phyloP scores from a whole-genome alignment of 768 basidiomycete species.

The Rhodosporidiobolus odoratus region DNA sequence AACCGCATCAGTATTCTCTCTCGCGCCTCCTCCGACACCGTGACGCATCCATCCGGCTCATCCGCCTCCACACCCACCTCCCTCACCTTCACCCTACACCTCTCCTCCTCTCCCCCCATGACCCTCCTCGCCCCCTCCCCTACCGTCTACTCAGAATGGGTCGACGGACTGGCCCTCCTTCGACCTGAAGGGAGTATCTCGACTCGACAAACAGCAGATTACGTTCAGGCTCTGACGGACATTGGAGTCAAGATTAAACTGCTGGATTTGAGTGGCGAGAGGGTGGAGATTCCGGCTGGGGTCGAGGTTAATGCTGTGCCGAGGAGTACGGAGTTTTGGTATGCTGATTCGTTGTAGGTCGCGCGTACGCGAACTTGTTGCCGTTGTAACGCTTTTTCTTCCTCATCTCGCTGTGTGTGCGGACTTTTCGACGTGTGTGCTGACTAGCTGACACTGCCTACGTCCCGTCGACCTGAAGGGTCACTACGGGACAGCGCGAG shows the following conservation, averaged over 20 bases:
- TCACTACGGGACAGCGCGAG: too few species aligned
- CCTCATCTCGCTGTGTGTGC: too few species aligned
- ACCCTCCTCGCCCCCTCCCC: conserved; percentile 73
- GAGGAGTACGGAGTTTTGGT: neutral
- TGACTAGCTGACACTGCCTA: too few species aligned
- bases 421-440: too few species aligned
- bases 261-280: conserved; percentile 80
- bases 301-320: neutral
- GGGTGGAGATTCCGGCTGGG: conserved; percentile 73
- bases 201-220: conserved; percentile 77
- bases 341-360: conserved; percentile 3
- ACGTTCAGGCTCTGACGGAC: conserved; percentile 77
- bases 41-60: neutral
- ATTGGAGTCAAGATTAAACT: conserved; percentile 88
- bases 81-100: conserved; percentile 70
- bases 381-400: too few species aligned
- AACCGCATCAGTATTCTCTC: conserved; percentile 48
- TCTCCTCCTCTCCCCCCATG: conserved; percentile 60
- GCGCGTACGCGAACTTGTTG: too few species aligned
- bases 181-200: conserved; percentile 72
- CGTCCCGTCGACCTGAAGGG: too few species aligned
- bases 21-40: neutral
- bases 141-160: conserved; percentile 86
- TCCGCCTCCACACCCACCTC: conserved; percentile 48
- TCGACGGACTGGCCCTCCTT: conserved; percentile 84